These are phyloP conservation scores for Primulina huaijiensis DNA, from an alignment of 257 asterid species.

Conservation along the genomic window DNA sequence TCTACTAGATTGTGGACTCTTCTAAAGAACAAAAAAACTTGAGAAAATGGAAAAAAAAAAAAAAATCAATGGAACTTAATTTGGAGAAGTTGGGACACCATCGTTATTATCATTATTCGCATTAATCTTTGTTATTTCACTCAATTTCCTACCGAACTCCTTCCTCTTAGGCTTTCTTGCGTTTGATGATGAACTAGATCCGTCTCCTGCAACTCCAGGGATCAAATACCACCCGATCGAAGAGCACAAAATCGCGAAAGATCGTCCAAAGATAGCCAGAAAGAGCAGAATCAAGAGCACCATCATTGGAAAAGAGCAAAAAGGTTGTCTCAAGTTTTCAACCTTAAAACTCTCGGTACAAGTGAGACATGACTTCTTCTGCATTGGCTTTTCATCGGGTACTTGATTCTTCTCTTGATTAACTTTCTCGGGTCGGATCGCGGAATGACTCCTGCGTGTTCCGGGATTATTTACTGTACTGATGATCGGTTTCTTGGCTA, in stretches of 20 bases:
- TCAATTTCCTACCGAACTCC: constrained; percentile 31
- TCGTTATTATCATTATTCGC: no score
- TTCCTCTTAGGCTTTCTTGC: no score
- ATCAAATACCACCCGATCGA: constrained; percentile 58
- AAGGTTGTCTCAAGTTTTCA: constrained; percentile 29
- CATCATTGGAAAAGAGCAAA: constrained; percentile 31
- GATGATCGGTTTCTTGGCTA: constrained; percentile 7
- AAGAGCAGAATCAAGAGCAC: constrained; percentile 39
- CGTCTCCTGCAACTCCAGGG: constrained; percentile 31
- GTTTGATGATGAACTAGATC: constrained; percentile 21
- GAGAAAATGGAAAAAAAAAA: no score
- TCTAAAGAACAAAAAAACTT: no score
- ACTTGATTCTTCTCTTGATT: neutral
- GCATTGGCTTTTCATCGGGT: neutral
- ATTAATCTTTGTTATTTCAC: no score
- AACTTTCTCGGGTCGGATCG: neutral
- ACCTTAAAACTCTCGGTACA: constrained; percentile 19
- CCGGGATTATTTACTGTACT: neutral
- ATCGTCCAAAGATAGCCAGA: constrained; percentile 41
- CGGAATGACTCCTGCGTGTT: neutral
- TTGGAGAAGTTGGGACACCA: no score
- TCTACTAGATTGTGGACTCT: no score
- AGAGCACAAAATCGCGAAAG: constrained; percentile 58
- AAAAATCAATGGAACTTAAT: no score
- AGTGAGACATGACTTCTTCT: neutral